phyloP scores from a whole-genome alignment of 345 rosid genomes.

The Excoecaria cochinchinensis region DNA sequence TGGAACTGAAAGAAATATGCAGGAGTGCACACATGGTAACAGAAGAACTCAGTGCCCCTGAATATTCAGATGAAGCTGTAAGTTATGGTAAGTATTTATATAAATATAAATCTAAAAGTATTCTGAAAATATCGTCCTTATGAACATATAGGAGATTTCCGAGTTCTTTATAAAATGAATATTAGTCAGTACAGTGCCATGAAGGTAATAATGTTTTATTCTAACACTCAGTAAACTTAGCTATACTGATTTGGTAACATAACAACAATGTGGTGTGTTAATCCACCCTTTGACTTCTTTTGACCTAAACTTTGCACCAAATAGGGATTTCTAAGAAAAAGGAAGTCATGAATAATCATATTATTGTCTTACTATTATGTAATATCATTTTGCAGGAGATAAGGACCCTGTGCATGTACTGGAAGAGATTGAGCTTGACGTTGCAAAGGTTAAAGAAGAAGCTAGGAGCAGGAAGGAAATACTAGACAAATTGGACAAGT shows the following conservation, averaged over 20 bases:
- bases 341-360: not conserved
- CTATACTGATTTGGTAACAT: too few species aligned
- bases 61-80: slow-evolving; percentile 49
- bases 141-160: not conserved
- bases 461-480: slow-evolving; percentile 67
- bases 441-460: slow-evolving; percentile 64
- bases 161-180: not conserved
- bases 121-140: not conserved
- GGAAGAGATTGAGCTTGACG: slow-evolving; percentile 56
- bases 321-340: slow-evolving; percentile 1
- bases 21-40: slow-evolving; percentile 60
- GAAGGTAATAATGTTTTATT: too few species aligned
- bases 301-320: not conserved
- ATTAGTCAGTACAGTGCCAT: too few species aligned
- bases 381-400: slow-evolving; percentile 37
- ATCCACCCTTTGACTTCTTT: not conserved
- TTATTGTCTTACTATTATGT: not conserved
- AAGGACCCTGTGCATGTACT: slow-evolving; percentile 48
- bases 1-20: slow-evolving; percentile 69
- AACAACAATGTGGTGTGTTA: not conserved
- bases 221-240: too few species aligned
- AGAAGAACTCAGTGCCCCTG: slow-evolving; percentile 31
- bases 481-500: slow-evolving; percentile 70
- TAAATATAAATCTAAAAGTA: not conserved
- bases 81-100: slow-evolving; percentile 43